These are phyloP conservation scores for Dinochytrium kinnereticum DNA, from an alignment of 371 early-diverging fungal species.

Conservation along the genomic window DNA sequence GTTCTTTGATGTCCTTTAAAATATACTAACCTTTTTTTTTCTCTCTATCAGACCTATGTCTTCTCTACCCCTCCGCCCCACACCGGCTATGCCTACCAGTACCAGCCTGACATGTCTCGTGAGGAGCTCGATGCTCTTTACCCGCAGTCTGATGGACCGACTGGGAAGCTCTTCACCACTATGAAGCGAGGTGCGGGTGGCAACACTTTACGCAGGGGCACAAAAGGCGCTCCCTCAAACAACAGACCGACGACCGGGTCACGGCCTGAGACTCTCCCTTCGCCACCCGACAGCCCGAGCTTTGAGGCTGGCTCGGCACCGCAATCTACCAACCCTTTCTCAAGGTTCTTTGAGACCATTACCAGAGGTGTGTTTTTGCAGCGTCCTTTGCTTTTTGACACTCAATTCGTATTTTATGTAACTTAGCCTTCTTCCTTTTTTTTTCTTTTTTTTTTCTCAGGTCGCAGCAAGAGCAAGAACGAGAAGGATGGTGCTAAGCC, in stretches of 20 bases:
- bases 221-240: neutral
- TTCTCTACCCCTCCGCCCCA: conserved; percentile 47
- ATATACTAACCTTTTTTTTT: neutral
- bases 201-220: neutral
- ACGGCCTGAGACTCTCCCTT: neutral
- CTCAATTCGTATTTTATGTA: neutral
- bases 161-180: conserved; percentile 43
- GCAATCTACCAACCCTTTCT: conserved; percentile 13
- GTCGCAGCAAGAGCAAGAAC: conserved; percentile 11
- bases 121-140: conserved; percentile 40
- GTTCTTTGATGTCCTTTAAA: neutral
- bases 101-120: conserved; percentile 33
- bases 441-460: too few relatives aligned
- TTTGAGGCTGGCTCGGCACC: neutral
- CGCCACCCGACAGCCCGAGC: neutral
- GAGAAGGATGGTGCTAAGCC: neutral
- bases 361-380: conserved; percentile 23
- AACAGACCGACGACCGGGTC: neutral
- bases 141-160: conserved; percentile 31
- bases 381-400: neutral
- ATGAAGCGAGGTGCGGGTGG: conserved; percentile 42
- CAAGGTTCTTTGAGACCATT: conserved; percentile 32
- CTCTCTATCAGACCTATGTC: conserved; percentile 40
- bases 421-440: too few relatives aligned
- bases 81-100: conserved; percentile 37